Percentiles rank a stretch among this genome's conserved stretches.
Evolutionary conservation across 2,329 filamentous ascomycete genomes (phyloP).

Genomic region (Raffaelea arxii): DNA sequence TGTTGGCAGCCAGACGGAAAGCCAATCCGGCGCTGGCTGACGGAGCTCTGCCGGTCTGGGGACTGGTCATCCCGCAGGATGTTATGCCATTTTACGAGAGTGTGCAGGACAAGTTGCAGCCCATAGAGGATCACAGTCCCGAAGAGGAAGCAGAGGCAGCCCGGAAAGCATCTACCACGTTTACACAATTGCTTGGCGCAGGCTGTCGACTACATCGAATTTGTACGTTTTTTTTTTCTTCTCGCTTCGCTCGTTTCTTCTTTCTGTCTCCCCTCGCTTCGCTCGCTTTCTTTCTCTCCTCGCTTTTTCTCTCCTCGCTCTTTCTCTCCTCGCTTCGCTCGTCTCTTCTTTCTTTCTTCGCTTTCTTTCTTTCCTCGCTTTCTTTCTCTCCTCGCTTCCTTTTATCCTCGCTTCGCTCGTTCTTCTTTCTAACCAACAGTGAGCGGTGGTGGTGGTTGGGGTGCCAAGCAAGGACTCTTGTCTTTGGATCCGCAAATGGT

Average conservation of each 20-base stretch:
- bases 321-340: too few relatives aligned
- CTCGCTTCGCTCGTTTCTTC: background rate
- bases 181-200: conserved; percentile 26
- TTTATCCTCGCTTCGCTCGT: background rate
- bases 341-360: too few relatives aligned
- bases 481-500: conserved; percentile 63
- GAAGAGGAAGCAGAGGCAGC: conserved; percentile 18
- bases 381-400: too few relatives aligned
- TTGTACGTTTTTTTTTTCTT: conserved; percentile 26
- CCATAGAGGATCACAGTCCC: conserved; percentile 9
- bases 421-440: conserved; percentile 27
- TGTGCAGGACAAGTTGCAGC: conserved; percentile 2
- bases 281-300: too few relatives aligned
- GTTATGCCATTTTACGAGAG: conserved; percentile 13
- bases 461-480: conserved; percentile 66
- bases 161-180: conserved; percentile 15
- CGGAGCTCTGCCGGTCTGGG: conserved; percentile 58
- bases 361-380: too few relatives aligned
- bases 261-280: too few relatives aligned
- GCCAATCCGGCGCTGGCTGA: background rate
- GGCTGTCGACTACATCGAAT: conserved; percentile 38
- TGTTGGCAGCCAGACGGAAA: conserved; percentile 8
- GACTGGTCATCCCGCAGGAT: conserved; percentile 47
- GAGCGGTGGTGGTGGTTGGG: conserved; percentile 80
- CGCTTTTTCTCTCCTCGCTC: too few relatives aligned